Evolutionary conservation across 2,329 filamentous ascomycete species (phyloP), one percentile per base, ranked within the genome.

Genomic region (Mycogone perniciosa): DNA sequence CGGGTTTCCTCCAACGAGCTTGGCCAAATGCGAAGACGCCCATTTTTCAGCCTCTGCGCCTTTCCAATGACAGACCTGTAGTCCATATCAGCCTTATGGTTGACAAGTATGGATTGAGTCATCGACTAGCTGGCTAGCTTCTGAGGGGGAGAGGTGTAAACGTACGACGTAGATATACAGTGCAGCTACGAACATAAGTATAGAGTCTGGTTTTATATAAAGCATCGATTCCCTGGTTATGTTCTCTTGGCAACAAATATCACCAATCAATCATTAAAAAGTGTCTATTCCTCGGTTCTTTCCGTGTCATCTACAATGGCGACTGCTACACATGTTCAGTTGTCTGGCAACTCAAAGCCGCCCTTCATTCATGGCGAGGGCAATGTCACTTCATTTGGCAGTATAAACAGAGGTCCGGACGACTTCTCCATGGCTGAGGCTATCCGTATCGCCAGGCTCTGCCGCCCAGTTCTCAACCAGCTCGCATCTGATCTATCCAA

Each of bases 251-350:
- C 20, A 20, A 20, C 20, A 20, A 20, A 2, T 20, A 20, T 20
- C 20, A 3, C 20, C 20, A 20, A 20, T 20, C 20, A 20, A 20
- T 20, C 20, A 20, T 20, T 20, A 2, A 20, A 20, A 20, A 20
- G 20, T 20, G 20, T 20, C 20, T 3, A 20, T 20, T 20, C 20
- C 20, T 20, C 20, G 3, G 20, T 20, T 20, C 20, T 20, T 20
- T 20, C 20, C 20, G 20, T 20, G 20, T 20, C 20, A 20, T 20
- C 34, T 37, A 51, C 13, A 34, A 67, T 68, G 66, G 63, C 64
- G 46, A 60, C 65, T 11, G 65, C 65, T 46, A 66, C 64, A 27
- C 61, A 65, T n/a, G 39, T 67, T 8, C 55, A 60, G 48, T 54
- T 64, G 11, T 45, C 57, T 34, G 46, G 10, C 31, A 40, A 33